A percentile compares a stretch with the other conserved stretches of the same genome.
Conservation (phyloP, 1,284 basidiomycete species). For the Microbotryum saponariae region DNA sequence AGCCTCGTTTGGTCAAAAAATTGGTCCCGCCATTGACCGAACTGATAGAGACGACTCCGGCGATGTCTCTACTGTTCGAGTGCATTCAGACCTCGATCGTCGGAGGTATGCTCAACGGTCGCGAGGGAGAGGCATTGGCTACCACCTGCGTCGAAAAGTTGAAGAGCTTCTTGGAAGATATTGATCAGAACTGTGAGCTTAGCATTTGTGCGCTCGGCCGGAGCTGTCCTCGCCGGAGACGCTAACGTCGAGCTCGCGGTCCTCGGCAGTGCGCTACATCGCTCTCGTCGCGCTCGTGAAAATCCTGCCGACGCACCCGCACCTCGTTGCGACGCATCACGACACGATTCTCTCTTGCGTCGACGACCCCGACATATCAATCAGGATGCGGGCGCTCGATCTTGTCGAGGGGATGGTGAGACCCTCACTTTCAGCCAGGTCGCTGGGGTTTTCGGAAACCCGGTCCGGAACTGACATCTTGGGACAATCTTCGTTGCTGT, state of each 20-base stretch:
- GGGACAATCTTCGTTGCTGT: not conserved
- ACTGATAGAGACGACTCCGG: slow-evolving; percentile 89
- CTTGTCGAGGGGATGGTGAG: slow-evolving; percentile 84
- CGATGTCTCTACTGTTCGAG: slow-evolving; percentile 93
- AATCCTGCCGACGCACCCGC: slow-evolving; percentile 85
- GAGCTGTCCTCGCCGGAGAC: slow-evolving; percentile 3
- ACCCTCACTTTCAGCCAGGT: not conserved
- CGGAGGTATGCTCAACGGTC: slow-evolving; percentile 78
- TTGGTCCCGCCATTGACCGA: slow-evolving; percentile 87
- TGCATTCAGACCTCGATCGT: slow-evolving; percentile 97
- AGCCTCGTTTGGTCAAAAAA: slow-evolving; percentile 88
- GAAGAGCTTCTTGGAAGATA: slow-evolving; percentile 79
- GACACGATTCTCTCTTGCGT: slow-evolving; percentile 83
- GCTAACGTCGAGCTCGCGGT: not conserved
- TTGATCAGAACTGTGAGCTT: slow-evolving; percentile 80
- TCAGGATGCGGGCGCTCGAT: slow-evolving; percentile 89
- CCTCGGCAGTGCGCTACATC: slow-evolving; percentile 78
- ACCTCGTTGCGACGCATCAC: slow-evolving; percentile 85
- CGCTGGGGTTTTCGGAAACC: not conserved
- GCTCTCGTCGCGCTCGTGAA: slow-evolving; percentile 89
- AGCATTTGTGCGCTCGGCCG: not conserved
- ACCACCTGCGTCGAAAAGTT: slow-evolving; percentile 87
- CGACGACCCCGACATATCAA: slow-evolving; percentile 88
- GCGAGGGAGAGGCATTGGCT: slow-evolving; percentile 72
- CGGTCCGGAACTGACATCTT: not conserved